Evolutionary conservation across 2,329 filamentous ascomycete genomes (phyloP).

Genomic region (Metarhizium sp.): DNA sequence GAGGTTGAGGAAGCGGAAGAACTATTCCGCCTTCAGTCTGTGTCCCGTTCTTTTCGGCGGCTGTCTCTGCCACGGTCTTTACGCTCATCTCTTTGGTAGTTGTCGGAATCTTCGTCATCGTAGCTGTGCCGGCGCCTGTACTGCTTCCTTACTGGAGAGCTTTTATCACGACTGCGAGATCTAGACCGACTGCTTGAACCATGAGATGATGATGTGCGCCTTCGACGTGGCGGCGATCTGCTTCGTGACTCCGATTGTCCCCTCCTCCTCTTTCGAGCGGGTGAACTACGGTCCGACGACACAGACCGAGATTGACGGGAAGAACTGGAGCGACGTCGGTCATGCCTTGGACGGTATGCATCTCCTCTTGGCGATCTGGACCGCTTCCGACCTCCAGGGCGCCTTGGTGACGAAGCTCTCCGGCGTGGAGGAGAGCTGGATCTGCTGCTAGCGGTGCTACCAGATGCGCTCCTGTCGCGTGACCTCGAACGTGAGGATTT

Average conservation of each 20-base stretch:
- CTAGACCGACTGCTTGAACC: constrained; percentile 28
- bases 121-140: constrained; percentile 4
- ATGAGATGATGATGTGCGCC: constrained; percentile 24
- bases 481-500: constrained; percentile 23
- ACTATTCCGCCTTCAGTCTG: constrained; percentile 35
- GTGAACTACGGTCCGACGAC: constrained; percentile 31
- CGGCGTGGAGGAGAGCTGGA: constrained; percentile 25
- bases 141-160: constrained; percentile 5
- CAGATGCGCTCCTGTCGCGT: constrained; percentile 21
- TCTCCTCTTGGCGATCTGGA: constrained; percentile 26
- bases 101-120: constrained; percentile 3
- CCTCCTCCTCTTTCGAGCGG: constrained; percentile 39
- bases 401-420: constrained; percentile 22
- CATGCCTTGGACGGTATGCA: constrained; percentile 16
- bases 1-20: constrained; percentile 43
- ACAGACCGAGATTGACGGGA: constrained; percentile 22
- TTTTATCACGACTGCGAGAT: constrained; percentile 18
- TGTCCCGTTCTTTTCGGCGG: constrained; percentile 3
- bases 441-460: constrained; percentile 19
- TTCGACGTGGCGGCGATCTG: constrained; percentile 33
- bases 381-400: constrained; percentile 26
- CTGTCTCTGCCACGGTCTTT: neutral
- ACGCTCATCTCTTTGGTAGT: constrained; percentile 1
- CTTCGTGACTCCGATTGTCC: constrained; percentile 40
- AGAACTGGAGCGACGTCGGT: constrained; percentile 12